phyloP scores from a whole-genome alignment of 176 grass and related monocot species.

The Aegilops longissima region DNA sequence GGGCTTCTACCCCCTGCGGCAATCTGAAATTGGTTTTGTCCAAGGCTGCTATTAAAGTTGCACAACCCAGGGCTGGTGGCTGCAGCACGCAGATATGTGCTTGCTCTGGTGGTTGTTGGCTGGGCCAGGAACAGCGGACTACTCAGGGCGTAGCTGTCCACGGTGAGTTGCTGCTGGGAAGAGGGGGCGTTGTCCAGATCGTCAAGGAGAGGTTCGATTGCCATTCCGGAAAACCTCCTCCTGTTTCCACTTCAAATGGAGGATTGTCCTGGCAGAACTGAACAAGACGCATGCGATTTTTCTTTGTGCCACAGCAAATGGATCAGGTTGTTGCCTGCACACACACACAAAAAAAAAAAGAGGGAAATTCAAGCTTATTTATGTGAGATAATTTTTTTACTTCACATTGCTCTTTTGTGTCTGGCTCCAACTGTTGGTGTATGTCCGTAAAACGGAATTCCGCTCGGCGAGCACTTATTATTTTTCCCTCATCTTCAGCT shows the following conservation, averaged over 20 bases:
- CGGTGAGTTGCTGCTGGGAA: neutral
- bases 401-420: no score
- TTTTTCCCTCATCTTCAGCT: neutral
- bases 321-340: conserved; percentile 9
- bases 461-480: neutral
- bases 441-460: neutral
- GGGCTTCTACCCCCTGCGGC: neutral
- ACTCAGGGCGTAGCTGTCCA: neutral
- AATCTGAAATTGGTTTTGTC: neutral
- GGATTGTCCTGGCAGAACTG: neutral
- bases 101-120: neutral
- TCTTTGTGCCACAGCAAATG: neutral
- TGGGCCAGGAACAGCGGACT: neutral
- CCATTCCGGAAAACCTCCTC: neutral
- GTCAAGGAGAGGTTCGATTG: neutral
- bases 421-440: no score
- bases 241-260: neutral
- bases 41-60: neutral
- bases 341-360: neutral
- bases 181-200: neutral
- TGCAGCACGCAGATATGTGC: no score
- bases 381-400: neutral
- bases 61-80: neutral
- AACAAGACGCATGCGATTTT: neutral
- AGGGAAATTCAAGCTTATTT: neutral